Conservation (phyloP, 352 stramenopile genomes). For the Elongisporangium anandrum region DNA sequence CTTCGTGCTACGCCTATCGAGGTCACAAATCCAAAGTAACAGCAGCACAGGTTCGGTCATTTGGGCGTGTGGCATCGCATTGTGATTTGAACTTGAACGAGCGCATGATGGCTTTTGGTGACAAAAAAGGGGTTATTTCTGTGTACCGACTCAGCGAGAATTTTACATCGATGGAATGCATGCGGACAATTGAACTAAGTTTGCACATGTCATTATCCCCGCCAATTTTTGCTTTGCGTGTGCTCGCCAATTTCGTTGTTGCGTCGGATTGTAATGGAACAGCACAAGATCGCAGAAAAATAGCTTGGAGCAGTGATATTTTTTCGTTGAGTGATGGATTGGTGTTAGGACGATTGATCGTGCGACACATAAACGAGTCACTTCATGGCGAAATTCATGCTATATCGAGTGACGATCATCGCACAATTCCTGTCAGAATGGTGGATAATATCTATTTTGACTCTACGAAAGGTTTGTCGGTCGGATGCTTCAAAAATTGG, state of each 20-base stretch:
- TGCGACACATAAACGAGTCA: background rate
- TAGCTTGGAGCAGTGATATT: slow-evolving; percentile 4
- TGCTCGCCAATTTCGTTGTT: too few relatives aligned
- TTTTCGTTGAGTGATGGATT: slow-evolving; percentile 26
- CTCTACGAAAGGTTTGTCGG: slow-evolving; percentile 6
- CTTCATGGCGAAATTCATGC: slow-evolving; percentile 7
- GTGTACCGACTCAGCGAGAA: too few relatives aligned
- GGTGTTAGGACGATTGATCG: slow-evolving; percentile 15
- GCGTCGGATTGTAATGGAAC: too few relatives aligned
- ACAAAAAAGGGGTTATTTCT: slow-evolving; percentile 6
- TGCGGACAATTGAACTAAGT: too few relatives aligned
- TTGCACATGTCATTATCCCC: too few relatives aligned
- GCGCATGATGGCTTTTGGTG: slow-evolving; percentile 19
- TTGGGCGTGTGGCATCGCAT: slow-evolving; percentile 3
- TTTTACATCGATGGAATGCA: too few relatives aligned
- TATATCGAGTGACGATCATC: slow-evolving; percentile 13
- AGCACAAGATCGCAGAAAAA: too few relatives aligned
- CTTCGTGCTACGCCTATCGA: too few relatives aligned
- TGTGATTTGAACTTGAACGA: slow-evolving; percentile 5
- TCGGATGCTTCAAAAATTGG: slow-evolving; percentile 20
- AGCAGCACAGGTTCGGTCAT: too few relatives aligned
- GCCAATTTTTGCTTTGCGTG: too few relatives aligned
- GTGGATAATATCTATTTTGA: slow-evolving; percentile 4
- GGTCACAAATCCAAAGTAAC: background rate
- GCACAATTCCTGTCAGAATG: slow-evolving; percentile 20